phyloP scores from a whole-genome alignment of 2,329 filamentous ascomycete genomes.

The Stagonosporopsis chrysanthemi region DNA sequence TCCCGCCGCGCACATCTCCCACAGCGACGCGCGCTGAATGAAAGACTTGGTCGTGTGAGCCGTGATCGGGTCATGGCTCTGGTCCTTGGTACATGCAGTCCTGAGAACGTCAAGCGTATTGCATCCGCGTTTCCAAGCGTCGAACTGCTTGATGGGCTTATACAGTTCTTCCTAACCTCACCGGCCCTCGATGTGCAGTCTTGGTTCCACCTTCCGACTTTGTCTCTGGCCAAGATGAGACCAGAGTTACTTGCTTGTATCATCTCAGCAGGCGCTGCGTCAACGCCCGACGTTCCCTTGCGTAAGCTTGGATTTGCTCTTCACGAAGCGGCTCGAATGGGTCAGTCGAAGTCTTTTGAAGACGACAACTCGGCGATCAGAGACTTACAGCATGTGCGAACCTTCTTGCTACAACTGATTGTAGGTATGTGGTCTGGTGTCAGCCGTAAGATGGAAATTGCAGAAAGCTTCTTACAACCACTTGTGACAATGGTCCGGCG shows the following conservation, averaged over 20 bases:
- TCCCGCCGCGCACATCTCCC: slow-evolving; percentile 43
- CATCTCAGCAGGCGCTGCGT: slow-evolving; percentile 66
- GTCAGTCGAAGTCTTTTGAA: slow-evolving; percentile 54
- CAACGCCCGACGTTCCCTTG: slow-evolving; percentile 63
- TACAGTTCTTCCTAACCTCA: slow-evolving; percentile 67
- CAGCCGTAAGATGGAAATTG: slow-evolving; percentile 65
- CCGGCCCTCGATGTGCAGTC: slow-evolving; percentile 64
- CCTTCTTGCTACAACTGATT: slow-evolving; percentile 59
- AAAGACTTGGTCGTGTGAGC: slow-evolving; percentile 51
- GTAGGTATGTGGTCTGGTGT: slow-evolving; percentile 67
- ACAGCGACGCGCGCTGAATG: slow-evolving; percentile 51
- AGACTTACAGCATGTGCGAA: slow-evolving; percentile 61
- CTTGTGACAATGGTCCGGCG: slow-evolving; percentile 64
- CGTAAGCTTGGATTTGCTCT: slow-evolving; percentile 66
- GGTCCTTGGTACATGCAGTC: slow-evolving; percentile 66
- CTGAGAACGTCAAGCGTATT: slow-evolving; percentile 58
- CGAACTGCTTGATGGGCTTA: slow-evolving; percentile 66
- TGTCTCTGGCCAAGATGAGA: slow-evolving; percentile 62
- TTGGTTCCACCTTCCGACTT: slow-evolving; percentile 69
- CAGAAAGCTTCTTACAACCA: slow-evolving; percentile 64
- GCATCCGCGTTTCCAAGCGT: slow-evolving; percentile 69
- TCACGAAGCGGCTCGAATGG: slow-evolving; percentile 57
- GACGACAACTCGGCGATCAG: slow-evolving; percentile 59
- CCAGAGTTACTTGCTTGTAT: slow-evolving; percentile 68
- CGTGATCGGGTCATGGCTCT: slow-evolving; percentile 70